Evolutionary conservation across 495 filamentous ascomycete genomes (phyloP), one percentile per base, ranked within the genome.

Genomic region (Penicillium canescens): DNA sequence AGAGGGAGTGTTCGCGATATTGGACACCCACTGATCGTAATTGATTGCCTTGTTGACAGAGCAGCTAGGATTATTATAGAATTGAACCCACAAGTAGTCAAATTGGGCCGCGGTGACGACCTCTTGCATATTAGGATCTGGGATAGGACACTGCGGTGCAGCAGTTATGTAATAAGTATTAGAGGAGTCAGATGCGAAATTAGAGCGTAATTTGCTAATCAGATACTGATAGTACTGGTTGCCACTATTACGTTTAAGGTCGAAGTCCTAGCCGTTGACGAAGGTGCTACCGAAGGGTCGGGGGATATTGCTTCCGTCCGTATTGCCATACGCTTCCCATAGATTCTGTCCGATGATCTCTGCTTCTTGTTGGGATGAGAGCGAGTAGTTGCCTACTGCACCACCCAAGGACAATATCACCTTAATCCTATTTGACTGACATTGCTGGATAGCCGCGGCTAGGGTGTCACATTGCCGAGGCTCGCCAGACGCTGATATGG

Each of bases 231-330:
- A 82, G 54, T 63, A 59, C 26, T 61, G 44, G 20, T 70, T 67
- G 26, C 61, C 61, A 41, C 66, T 67, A 6, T 59, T 56, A 0
- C 51, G 39, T 33, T 59, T 54, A 35, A 81, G 77, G 46, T 80
- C 79, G 36, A 83, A 71, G 55, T 87, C 84, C 68, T 84, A 86
- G 20, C 84, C 84, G 56, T 87, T 81, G 47, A 86, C 58, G 9
- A 71, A 69, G 0, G 76, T 71, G 4, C 64, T 45, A 13, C 83
- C 83, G 49, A 86, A 82, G 1, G 83, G 83, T 7, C 77, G 67
- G 1, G 73, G 55, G 3, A 60, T 62, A 6, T 62, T 50, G 23
- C 50, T 53, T 12, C 67, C 60, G 4, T 54, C 65, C 0, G 74
- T 75, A 20, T 62, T 73, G 35, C 79, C 78, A 51, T 82, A 84